Percentiles rank a stretch among this genome's conserved stretches.
phyloP scores from a whole-genome alignment of 495 filamentous ascomycete species.

The Massariosphaeria phaeospora region DNA sequence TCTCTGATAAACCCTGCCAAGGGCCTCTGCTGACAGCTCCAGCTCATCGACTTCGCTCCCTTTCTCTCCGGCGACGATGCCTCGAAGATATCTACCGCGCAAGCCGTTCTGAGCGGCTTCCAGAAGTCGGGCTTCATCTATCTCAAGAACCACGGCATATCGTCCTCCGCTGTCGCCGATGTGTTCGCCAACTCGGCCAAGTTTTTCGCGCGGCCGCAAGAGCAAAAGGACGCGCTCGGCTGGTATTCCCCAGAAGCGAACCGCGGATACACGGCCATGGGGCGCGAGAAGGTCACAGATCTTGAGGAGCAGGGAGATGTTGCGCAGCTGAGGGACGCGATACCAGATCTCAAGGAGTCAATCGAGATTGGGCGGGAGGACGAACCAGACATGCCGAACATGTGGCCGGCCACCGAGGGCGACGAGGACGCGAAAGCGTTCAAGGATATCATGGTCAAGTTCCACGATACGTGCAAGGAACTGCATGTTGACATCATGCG shows the following conservation, averaged over 20 bases:
- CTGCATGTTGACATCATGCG: slow-evolving; percentile 79
- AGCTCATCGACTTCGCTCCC: slow-evolving; percentile 82
- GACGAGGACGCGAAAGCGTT: slow-evolving; percentile 62
- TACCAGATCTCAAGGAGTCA: slow-evolving; percentile 76
- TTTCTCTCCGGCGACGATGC: slow-evolving; percentile 62
- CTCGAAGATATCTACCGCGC: slow-evolving; percentile 61
- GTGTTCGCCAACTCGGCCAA: slow-evolving; percentile 67
- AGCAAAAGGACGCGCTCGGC: slow-evolving; percentile 57
- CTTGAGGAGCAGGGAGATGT: slow-evolving; percentile 56
- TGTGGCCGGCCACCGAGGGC: slow-evolving; percentile 63
- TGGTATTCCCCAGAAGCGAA: slow-evolving; percentile 42
- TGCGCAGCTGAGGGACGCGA: slow-evolving; percentile 52
- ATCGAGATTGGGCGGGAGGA: slow-evolving; percentile 79
- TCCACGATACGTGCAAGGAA: slow-evolving; percentile 66
- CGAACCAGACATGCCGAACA: slow-evolving; percentile 64
- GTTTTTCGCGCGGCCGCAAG: slow-evolving; percentile 70
- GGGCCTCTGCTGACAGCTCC: slow-evolving; percentile 1
- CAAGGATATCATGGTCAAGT: slow-evolving; percentile 63
- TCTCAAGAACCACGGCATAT: slow-evolving; percentile 71
- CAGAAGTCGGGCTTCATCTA: slow-evolving; percentile 87
- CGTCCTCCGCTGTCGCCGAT: slow-evolving; percentile 43
- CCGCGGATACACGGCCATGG: slow-evolving; percentile 65
- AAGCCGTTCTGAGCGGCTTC: slow-evolving; percentile 72
- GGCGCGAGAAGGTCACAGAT: slow-evolving; percentile 70
- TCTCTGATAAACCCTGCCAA: background rate